Evolutionary conservation across 768 basidiomycete genomes (phyloP), one percentile per base, ranked within the genome.

Genomic region (Inosperma sp.): DNA sequence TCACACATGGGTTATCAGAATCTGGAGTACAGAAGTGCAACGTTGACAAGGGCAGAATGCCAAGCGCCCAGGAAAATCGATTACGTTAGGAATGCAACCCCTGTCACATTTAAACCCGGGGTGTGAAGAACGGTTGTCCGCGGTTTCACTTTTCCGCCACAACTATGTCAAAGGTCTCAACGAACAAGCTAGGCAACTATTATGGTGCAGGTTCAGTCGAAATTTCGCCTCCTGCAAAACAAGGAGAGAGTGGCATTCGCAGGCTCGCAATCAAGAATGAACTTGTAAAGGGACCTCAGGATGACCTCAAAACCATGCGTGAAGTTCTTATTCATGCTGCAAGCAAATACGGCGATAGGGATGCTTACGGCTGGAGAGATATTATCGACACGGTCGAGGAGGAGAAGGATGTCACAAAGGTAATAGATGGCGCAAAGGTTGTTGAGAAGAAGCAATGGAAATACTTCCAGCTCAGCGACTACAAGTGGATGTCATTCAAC

Each of bases 381-480:
- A 59, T 93, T 26, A 62, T 89, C 47, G 63, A 72, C 5, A 71
- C 83, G 19, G 74, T 91, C 62, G 83, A 90, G 60, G 95, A 97
- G 69, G 85, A 84, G 65, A 97, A 96, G 72, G 83, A 92, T 61
- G 80, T 97, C 27, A 86, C 79, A 63, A 94, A 93, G 76, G 71
- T 74, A 25, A 82, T 93, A 35, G 84, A 76, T 4, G 95, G 94
- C 26, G 84, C 93, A 66, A 81, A 92, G 66, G 75, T 84, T 25
- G 82, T 69, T 3, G 88, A 98, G 76, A 90, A 72, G 67, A 99
- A 99, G 80, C 90, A 77, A 49, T 99, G 95, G 95, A 91, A 87
- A 64, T 98, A 86, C 70, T 99, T 91, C 69, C 80, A 93, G 68
- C 78, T 98, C 51, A 86, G 86, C 67, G 86, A 87, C 54, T 97